Evolutionary conservation across 2,329 filamentous ascomycete species (phyloP), one percentile per base, ranked within the genome.

Genomic region (Hypomyces rosellus): DNA sequence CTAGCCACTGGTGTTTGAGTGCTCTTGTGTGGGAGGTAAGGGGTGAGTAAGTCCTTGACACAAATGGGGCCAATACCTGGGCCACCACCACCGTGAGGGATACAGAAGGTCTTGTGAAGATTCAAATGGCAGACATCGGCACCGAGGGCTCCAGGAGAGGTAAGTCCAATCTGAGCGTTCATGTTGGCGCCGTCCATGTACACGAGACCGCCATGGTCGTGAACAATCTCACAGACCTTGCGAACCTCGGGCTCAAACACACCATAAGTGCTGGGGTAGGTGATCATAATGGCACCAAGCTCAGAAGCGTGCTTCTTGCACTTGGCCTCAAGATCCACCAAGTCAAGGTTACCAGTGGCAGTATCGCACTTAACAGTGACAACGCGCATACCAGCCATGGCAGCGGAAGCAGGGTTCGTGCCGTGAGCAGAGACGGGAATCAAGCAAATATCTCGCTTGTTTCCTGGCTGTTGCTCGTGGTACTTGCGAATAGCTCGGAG

Each of bases 131-230:
- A 97, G 37, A 96, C 91, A 66, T 97, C 92, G 30, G 92, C 92
- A 16, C 92, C 92, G 58, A 97, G 95, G 67, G 95, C 90, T 37
- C 92, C 92, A 2, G 92, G 92, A 1, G 89, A 95, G 74, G 89
- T 96, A 11, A 97, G 80, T 12, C 92, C 92, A 56, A 97, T 96
- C 70, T 97, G 92, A 15, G 92, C 92, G 65, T 96, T 97, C 89
- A 96, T 93, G 74, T 97, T 97, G 57, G 92, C 92, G 44, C 92
- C 92, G 65, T 97, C 92, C 92, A 97, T 96, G 75, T 96, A 97
- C 14, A 97, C 92, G 65, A 95, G 89, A 9, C 92, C 92, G 47
- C 92, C 92, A 64, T 95, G 75, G 56, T 86, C 70, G 72, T 97
- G 92, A 15, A 97, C 89, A 30, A 95, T 74, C 49, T 89, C 75